These are phyloP conservation scores for Phaeoacremonium minimum DNA, from an alignment of 2,329 filamentous ascomycete genomes.

Conservation along the genomic window DNA sequence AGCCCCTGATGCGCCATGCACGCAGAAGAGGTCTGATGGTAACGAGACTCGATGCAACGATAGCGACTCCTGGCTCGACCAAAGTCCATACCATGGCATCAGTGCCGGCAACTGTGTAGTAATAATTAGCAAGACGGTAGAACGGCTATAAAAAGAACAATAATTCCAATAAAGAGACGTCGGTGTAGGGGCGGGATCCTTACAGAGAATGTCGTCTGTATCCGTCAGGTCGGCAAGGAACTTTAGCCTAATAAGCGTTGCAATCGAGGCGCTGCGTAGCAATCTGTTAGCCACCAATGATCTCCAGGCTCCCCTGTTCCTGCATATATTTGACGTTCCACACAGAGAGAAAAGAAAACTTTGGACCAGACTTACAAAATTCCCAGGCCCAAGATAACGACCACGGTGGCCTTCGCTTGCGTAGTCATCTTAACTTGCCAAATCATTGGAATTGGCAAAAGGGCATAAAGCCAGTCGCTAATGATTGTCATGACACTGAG, in stretches of 20 bases:
- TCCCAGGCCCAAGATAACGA: conserved; percentile 43
- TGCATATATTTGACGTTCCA: too few relatives aligned
- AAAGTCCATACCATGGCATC: conserved; percentile 53
- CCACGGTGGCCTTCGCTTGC: conserved; percentile 47
- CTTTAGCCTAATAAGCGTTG: conserved; percentile 47
- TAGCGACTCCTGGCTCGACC: conserved; percentile 52
- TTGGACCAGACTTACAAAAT: conserved; percentile 37
- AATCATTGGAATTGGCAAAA: conserved; percentile 49
- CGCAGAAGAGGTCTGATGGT: conserved; percentile 52
- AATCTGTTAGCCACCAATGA: background rate
- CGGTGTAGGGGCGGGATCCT: too few relatives aligned
- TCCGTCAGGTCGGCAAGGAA: conserved; percentile 41
- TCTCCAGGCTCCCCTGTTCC: too few relatives aligned
- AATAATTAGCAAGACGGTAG: too few relatives aligned
- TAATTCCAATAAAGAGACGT: too few relatives aligned
- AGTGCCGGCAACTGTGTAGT: conserved; percentile 36
- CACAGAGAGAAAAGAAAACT: too few relatives aligned
- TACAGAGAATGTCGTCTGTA: conserved; percentile 43
- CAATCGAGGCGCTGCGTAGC: conserved; percentile 45
- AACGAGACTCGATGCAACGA: conserved; percentile 47
- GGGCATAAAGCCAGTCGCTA: conserved; percentile 52
- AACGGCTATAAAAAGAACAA: too few relatives aligned
- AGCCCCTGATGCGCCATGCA: conserved; percentile 40
- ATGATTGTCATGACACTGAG: conserved; percentile 47
- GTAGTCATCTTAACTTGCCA: conserved; percentile 50